Evolutionary conservation across 371 early-diverging fungal species (phyloP), one percentile per base, ranked within the genome.

Genomic region (Mucor irregularis): DNA sequence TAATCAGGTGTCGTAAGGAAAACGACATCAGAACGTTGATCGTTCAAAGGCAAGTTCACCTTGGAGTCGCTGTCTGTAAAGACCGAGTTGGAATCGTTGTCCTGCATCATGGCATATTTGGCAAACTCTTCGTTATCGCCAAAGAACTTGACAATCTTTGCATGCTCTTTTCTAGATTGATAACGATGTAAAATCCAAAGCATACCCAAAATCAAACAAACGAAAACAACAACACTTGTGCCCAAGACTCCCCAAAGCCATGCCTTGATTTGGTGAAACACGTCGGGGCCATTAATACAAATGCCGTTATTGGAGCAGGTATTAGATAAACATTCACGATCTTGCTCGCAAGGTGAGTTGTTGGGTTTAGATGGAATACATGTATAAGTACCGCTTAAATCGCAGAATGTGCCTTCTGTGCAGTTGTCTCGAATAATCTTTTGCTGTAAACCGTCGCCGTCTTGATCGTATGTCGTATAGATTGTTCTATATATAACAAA

Each of bases 341-440:
- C 79, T 30, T 78, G 79, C 10, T 56, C 39, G 34, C 79, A 78
- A 0, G 38, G 11, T 4, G 31, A 33, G 3, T 61, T 56, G 13
- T 52, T n/a, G 2, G 48, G 28, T 42, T 69, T 73, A 13, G 76
- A 61, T 5, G 25, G 10, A 22, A 73, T 64, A 35, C 79, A 78
- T 13, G 39, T 28, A 11, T 10, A 42, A 3, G 1, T 3, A 6
- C 39, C 39, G 3, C 43, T 14, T 6, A 39, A 17, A 17, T 51
- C 45, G 47, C 79, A 78, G 31, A 64, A 78, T 1, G 72, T 64
- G 1, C 70, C 72, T n/a, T 47, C 38, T 0, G 79, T 78, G 14
- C 79, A 78, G 46, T 78, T 78, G 26, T 78, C 79, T 34, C 79
- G 66, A 26, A 75, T 58, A 31, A 75, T 75, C 0, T 60, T 71